Percentiles rank a stretch among this genome's conserved stretches.
phyloP scores from a whole-genome alignment of 129 eudicot genomes.

The Lactuca saligna region DNA sequence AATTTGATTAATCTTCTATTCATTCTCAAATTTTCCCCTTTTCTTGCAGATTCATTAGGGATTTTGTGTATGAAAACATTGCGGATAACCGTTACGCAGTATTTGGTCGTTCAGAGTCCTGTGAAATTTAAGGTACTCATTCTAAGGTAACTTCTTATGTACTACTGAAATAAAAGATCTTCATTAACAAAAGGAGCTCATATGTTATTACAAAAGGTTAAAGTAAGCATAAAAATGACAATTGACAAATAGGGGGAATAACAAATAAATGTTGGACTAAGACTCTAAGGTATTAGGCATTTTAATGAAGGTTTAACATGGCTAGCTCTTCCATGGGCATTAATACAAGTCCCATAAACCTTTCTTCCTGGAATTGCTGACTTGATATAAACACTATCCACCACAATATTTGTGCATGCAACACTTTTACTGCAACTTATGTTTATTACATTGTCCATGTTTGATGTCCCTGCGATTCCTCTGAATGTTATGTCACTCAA shows the following conservation, averaged over 20 bases:
- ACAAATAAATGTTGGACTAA: neutral
- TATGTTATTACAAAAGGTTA: conserved; percentile 17
- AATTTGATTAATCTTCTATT: neutral
- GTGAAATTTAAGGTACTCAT: conserved; percentile 53
- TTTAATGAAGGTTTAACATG: conserved; percentile 54
- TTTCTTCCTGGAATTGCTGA: conserved; percentile 44
- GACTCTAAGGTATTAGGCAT: conserved; percentile 49
- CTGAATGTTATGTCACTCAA: conserved; percentile 50
- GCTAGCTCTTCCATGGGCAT: conserved; percentile 57
- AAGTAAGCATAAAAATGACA: conserved; percentile 17
- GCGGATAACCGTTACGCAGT: conserved; percentile 84
- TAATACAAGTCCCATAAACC: conserved; percentile 45
- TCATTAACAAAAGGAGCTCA: conserved; percentile 2
- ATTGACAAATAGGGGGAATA: neutral
- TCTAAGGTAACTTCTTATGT: conserved; percentile 9
- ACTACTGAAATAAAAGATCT: conserved; percentile 9
- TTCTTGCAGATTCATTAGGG: conserved; percentile 69
- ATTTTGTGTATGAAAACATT: conserved; percentile 77
- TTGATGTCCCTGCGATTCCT: conserved; percentile 59
- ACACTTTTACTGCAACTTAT: conserved; percentile 59
- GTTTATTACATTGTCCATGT: conserved; percentile 53
- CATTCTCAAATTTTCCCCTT: neutral
- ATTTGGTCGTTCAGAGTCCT: conserved; percentile 91
- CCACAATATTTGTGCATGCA: conserved; percentile 51
- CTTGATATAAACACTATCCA: conserved; percentile 50